A percentile compares a stretch with the other conserved stretches of the same genome.
Conservation (phyloP, 2,329 filamentous ascomycete species). For the Trichoderma brevicompactum region DNA sequence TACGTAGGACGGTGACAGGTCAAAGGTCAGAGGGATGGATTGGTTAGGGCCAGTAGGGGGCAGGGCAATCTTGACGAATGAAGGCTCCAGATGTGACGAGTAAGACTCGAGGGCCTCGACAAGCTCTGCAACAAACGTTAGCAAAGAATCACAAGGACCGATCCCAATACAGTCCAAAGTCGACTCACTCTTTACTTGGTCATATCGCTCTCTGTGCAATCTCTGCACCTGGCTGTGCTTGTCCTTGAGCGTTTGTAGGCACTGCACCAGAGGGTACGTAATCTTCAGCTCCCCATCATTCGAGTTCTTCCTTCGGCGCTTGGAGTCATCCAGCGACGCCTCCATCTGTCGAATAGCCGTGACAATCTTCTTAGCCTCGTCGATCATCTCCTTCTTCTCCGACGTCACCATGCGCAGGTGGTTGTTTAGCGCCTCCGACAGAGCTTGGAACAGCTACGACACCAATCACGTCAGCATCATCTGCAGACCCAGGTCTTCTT, state of each 20-base stretch:
- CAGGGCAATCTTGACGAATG: slow-evolving; percentile 82
- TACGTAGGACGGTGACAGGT: slow-evolving; percentile 89
- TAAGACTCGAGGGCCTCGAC: slow-evolving; percentile 94
- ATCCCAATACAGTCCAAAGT: not conserved
- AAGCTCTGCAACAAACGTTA: slow-evolving; percentile 64
- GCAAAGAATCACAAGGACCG: not conserved
- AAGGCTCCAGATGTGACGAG: slow-evolving; percentile 89
- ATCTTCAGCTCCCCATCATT: slow-evolving; percentile 73
- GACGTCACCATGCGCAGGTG: slow-evolving; percentile 82
- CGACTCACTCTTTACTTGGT: slow-evolving; percentile 86
- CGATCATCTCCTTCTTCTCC: slow-evolving; percentile 89
- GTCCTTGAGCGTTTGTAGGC: slow-evolving; percentile 80
- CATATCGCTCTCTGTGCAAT: slow-evolving; percentile 87
- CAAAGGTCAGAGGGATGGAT: slow-evolving; percentile 79
- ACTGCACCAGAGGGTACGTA: slow-evolving; percentile 81
- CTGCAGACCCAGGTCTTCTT: not conserved
- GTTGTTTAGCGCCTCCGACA: slow-evolving; percentile 89
- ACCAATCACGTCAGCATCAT: slow-evolving; percentile 1
- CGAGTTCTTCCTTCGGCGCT: slow-evolving; percentile 65
- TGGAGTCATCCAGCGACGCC: slow-evolving; percentile 78
- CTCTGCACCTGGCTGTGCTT: slow-evolving; percentile 81
- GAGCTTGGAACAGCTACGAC: slow-evolving; percentile 79
- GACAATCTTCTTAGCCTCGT: slow-evolving; percentile 85
- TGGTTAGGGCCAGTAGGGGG: slow-evolving; percentile 80
- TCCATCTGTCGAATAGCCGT: slow-evolving; percentile 93